phyloP scores from a whole-genome alignment of 2,329 filamentous ascomycete genomes.

The Ophiostoma piceae region DNA sequence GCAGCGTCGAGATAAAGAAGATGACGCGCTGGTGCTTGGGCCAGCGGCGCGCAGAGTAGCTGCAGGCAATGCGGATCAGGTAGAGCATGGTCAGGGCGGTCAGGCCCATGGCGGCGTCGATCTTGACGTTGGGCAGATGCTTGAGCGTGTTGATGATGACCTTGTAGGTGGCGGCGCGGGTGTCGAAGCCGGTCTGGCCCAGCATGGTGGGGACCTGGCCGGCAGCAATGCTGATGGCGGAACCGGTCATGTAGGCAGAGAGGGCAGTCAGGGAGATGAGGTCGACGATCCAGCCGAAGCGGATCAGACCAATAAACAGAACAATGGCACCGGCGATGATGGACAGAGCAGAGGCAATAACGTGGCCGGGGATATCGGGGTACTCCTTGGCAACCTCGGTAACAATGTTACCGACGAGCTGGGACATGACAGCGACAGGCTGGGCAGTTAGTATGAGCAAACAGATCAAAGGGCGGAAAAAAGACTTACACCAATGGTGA shows the following conservation, averaged over 20 bases:
- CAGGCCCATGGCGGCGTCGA: constrained; percentile 88
- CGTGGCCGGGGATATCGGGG: constrained; percentile 55
- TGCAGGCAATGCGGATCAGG: constrained; percentile 62
- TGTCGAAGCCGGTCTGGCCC: constrained; percentile 63
- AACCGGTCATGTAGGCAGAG: constrained; percentile 95
- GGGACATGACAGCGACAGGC: constrained; percentile 87
- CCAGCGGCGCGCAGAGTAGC: constrained; percentile 59
- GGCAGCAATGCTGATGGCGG: constrained; percentile 78
- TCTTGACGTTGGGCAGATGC: constrained; percentile 56
- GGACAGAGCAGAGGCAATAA: constrained; percentile 72
- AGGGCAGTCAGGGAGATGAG: constrained; percentile 87
- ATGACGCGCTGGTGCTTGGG: constrained; percentile 66
- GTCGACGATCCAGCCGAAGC: constrained; percentile 85
- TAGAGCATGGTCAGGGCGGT: constrained; percentile 76
- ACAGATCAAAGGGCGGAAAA: constrained; percentile 23
- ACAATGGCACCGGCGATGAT: constrained; percentile 75
- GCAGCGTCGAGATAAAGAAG: constrained; percentile 87
- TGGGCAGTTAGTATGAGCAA: constrained; percentile 33
- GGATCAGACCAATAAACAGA: constrained; percentile 68
- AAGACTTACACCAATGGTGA: constrained; percentile 78
- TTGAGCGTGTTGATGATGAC: constrained; percentile 81
- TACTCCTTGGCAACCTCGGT: constrained; percentile 52
- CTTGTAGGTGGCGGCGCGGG: constrained; percentile 67
- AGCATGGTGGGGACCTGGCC: constrained; percentile 80
- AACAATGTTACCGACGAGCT: constrained; percentile 78